Evolutionary conservation across 441 rosid species (phyloP).

Genomic region (Populus hybrid): DNA sequence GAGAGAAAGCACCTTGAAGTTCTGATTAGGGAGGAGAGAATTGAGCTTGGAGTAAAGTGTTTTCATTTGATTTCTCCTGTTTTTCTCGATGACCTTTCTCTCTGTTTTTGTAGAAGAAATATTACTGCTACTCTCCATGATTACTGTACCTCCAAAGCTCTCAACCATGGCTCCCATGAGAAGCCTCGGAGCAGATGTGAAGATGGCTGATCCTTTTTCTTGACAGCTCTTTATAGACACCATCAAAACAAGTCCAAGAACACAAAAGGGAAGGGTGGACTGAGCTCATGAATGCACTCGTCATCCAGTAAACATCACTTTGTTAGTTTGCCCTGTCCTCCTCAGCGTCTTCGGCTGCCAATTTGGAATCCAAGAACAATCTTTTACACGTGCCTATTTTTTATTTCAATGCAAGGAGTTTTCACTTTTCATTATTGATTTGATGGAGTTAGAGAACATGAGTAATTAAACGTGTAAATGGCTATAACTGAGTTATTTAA

Average conservation of each 20-base stretch:
- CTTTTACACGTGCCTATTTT: neutral
- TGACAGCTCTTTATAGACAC: neutral
- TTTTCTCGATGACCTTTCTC: constrained; percentile 47
- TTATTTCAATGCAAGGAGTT: too few relatives aligned
- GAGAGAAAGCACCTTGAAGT: constrained; percentile 20
- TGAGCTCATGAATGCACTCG: neutral
- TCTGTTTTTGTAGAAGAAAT: constrained; percentile 26
- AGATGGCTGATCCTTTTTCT: neutral
- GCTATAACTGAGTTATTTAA: too few relatives aligned
- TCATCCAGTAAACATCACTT: neutral
- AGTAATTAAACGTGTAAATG: too few relatives aligned
- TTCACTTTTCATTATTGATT: too few relatives aligned
- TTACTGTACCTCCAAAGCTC: neutral
- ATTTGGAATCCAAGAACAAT: neutral
- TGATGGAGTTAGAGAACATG: too few relatives aligned
- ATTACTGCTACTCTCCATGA: neutral
- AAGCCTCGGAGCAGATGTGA: neutral
- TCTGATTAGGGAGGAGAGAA: constrained; percentile 38
- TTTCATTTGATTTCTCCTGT: constrained; percentile 53
- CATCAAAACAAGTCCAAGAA: too few relatives aligned
- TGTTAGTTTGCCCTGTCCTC: neutral
- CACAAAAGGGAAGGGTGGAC: neutral
- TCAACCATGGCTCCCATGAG: neutral
- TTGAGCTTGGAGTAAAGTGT: constrained; percentile 32
- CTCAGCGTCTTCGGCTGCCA: neutral